Evolutionary conservation across 208 protist species (phyloP).

Genomic region (Acanthamoeba culbertsoni): DNA sequence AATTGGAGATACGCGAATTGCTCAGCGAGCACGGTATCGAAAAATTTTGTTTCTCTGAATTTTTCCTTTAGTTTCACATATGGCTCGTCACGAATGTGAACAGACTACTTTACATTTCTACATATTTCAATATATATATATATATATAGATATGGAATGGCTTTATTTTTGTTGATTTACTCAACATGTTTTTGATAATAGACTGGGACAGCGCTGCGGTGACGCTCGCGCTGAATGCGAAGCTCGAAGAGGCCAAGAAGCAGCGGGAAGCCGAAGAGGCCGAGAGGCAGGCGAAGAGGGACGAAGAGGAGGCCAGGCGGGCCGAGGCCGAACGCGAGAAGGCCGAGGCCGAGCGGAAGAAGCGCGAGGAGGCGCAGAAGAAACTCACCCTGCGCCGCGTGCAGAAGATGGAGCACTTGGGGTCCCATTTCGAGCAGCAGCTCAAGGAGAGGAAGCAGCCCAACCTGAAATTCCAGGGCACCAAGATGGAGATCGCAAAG

Average conservation of each 20-base stretch:
- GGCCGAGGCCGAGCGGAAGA: neutral
- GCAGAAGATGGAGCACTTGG: neutral
- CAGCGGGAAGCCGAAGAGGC: neutral
- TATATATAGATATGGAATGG: no score
- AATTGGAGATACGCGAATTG: neutral
- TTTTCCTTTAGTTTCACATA: no score
- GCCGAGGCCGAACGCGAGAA: neutral
- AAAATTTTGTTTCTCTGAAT: no score
- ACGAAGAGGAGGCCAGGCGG: neutral
- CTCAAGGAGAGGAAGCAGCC: neutral
- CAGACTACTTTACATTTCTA: no score
- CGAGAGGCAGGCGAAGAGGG: neutral
- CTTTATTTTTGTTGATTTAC: no score
- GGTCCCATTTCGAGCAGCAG: neutral
- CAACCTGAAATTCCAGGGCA: neutral
- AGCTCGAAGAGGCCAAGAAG: neutral
- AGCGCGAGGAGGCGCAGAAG: neutral
- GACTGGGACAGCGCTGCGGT: neutral
- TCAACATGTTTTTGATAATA: no score
- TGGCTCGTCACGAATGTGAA: no score
- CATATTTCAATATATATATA: no score
- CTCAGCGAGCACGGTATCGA: neutral
- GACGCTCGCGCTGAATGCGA: slow-evolving; percentile 7
- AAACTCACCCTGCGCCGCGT: neutral
- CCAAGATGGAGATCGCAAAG: neutral